phyloP scores from a whole-genome alignment of 129 eudicot genomes.

The Flaveria brownii region DNA sequence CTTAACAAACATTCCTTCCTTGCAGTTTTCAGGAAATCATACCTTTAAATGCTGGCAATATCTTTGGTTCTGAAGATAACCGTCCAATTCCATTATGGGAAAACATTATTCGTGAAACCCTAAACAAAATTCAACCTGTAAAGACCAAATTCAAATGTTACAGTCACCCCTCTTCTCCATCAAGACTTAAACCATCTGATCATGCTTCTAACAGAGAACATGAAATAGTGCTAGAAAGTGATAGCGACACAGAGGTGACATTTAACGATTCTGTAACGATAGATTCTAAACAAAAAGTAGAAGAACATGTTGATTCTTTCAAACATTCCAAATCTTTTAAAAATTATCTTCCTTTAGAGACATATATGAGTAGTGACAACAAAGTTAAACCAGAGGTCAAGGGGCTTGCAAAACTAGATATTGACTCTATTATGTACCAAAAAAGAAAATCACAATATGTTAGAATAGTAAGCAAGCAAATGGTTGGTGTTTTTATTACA shows the following conservation, averaged over 20 bases:
- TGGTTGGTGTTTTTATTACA: slow-evolving; percentile 91
- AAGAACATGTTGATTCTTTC: slow-evolving; percentile 39
- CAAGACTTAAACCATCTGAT: slow-evolving; percentile 61
- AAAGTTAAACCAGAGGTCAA: slow-evolving; percentile 41
- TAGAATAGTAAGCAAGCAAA: slow-evolving; percentile 94
- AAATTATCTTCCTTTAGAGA: slow-evolving; percentile 52
- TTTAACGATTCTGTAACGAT: slow-evolving; percentile 38
- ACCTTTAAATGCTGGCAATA: slow-evolving; percentile 85
- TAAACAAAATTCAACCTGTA: slow-evolving; percentile 47
- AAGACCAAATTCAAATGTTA: slow-evolving; percentile 55
- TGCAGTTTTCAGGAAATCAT: slow-evolving; percentile 86
- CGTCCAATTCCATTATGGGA: slow-evolving; percentile 84
- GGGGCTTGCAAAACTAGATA: slow-evolving; percentile 56
- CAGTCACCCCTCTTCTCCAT: slow-evolving; percentile 92
- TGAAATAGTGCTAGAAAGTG: slow-evolving; percentile 59
- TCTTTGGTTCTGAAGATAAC: slow-evolving; percentile 82
- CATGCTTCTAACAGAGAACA: slow-evolving; percentile 57
- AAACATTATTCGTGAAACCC: slow-evolving; percentile 71
- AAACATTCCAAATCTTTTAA: slow-evolving; percentile 49
- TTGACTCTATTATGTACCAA: slow-evolving; percentile 58
- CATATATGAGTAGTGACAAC: slow-evolving; percentile 28
- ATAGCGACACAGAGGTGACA: slow-evolving; percentile 47
- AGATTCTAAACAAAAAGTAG: slow-evolving; percentile 44
- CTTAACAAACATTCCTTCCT: background rate
- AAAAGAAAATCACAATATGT: slow-evolving; percentile 68